Evolutionary conservation across 2,329 filamentous ascomycete species (phyloP), one percentile per base, ranked within the genome.

Genomic region (Fusarium bulbicola): DNA sequence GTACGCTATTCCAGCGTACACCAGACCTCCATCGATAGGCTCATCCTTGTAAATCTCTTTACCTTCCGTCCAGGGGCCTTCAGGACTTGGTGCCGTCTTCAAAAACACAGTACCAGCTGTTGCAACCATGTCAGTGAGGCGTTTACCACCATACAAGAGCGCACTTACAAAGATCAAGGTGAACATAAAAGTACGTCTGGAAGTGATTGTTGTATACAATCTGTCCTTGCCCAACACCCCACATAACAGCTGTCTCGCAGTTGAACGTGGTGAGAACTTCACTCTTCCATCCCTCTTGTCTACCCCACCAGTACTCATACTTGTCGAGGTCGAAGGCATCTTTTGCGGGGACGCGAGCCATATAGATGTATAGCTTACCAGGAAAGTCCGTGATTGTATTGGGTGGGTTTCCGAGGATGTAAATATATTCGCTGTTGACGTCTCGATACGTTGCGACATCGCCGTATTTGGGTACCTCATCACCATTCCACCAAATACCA

Each of bases 251-350:
- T 15, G 81, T 84, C 68, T 83, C 79, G 2, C 78, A 63, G 2
- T 74, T 78, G 39, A 82, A 83, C 34, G 66, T 68, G 0, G 72
- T 79, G 32, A 84, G 63, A 6, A 79, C 71, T 21, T 80, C 76
- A 0, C 59, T 63, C 68, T 77, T 83, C 83, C 83, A 84, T 5
- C 82, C 81, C 24, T 77, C 73, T 18, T 78, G 67, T 6, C 76
- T 75, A 1, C 83, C 83, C 82, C 82, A 84, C 80, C 80, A 84
- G 62, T 85, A 84, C 70, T 84, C 77, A 43, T 85, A 84, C 53
- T 77, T 79, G 18, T 43, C 54, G 12, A 83, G 64, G 14, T 84
- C 79, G 36, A 84, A 84, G 0, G 81, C 81, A 14, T 82, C 75
- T 4, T 59, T 34, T 2, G 80, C 80, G 26, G 74, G 75, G 5